Percentiles rank a stretch among this genome's conserved stretches.
Evolutionary conservation across 257 asterid genomes (phyloP).

Genomic region (Nicotiana sylvestris): DNA sequence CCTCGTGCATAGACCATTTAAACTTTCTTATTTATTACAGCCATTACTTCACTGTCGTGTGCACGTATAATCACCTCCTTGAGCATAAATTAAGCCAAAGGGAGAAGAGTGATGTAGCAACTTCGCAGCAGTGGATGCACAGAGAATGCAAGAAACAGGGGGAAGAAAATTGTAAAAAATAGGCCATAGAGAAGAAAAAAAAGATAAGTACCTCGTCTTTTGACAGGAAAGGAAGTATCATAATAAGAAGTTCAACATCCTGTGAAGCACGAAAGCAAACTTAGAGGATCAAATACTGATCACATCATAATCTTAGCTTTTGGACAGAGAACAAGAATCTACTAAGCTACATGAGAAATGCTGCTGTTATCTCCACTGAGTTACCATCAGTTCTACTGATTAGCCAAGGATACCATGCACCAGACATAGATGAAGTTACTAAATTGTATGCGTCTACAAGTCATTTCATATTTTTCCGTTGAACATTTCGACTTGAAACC

Average conservation of each 20-base stretch:
- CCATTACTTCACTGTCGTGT: neutral
- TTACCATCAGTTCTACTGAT: neutral
- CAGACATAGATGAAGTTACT: neutral
- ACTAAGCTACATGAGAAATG: conserved; percentile 6
- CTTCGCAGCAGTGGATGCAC: conserved; percentile 8
- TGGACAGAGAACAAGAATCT: conserved; percentile 1
- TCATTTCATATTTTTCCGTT: neutral
- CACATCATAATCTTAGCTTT: conserved; percentile 1
- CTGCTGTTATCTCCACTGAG: neutral
- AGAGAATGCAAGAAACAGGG: neutral
- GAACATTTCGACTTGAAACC: neutral
- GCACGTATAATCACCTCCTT: neutral
- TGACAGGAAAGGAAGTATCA: conserved; percentile 76
- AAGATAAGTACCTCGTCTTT: conserved; percentile 69
- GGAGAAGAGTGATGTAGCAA: neutral
- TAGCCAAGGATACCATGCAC: neutral
- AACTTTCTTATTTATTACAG: neutral
- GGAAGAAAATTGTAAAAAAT: conserved; percentile 1
- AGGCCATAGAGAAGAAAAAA: conserved; percentile 12
- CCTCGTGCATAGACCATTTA: neutral
- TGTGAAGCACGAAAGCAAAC: conserved; percentile 31
- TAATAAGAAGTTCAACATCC: conserved; percentile 82
- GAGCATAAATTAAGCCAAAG: conserved; percentile 3
- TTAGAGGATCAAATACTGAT: conserved; percentile 3
- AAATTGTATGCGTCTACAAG: neutral